A percentile compares a stretch with the other conserved stretches of the same genome.
phyloP scores from a whole-genome alignment of 345 rosid genomes.

The Brassica incana region DNA sequence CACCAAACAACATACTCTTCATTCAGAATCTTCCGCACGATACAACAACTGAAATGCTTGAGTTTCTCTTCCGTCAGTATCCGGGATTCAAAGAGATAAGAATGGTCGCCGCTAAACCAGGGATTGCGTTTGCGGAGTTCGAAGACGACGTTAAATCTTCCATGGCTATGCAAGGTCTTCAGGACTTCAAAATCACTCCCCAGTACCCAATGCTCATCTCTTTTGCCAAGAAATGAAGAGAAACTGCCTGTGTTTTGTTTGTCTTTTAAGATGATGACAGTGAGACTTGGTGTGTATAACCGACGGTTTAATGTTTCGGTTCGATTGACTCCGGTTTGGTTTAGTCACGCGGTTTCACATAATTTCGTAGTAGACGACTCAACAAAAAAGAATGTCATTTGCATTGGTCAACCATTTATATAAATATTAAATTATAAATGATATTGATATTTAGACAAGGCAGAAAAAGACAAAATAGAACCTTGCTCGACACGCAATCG shows the following conservation, averaged over 20 bases:
- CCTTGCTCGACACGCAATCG: slow-evolving; percentile 41
- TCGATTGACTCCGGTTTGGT: slow-evolving; percentile 20
- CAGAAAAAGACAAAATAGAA: slow-evolving; percentile 30
- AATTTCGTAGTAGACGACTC: slow-evolving; percentile 15
- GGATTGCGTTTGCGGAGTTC: slow-evolving; percentile 88
- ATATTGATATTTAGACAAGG: slow-evolving; percentile 4
- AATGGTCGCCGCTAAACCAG: slow-evolving; percentile 91
- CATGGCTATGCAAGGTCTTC: slow-evolving; percentile 88
- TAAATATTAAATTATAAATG: not conserved
- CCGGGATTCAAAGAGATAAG: slow-evolving; percentile 93
- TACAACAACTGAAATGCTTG: slow-evolving; percentile 84
- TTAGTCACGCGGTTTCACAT: slow-evolving; percentile 32
- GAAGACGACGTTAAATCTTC: slow-evolving; percentile 86
- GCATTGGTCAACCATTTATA: slow-evolving; percentile 30
- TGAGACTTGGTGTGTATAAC: slow-evolving; percentile 17
- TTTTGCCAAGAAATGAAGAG: slow-evolving; percentile 79
- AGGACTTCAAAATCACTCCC: slow-evolving; percentile 83
- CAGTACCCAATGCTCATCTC: slow-evolving; percentile 81
- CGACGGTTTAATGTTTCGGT: slow-evolving; percentile 24
- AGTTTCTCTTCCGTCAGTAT: slow-evolving; percentile 71
- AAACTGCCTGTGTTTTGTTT: not conserved
- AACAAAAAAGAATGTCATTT: not conserved
- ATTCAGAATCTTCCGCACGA: slow-evolving; percentile 89
- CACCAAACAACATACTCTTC: slow-evolving; percentile 83
- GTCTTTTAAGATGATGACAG: not conserved